Percentiles rank a stretch among this genome's conserved stretches.
Conservation (phyloP, 2,329 filamentous ascomycete genomes). For the Lasiodiplodia sp. region DNA sequence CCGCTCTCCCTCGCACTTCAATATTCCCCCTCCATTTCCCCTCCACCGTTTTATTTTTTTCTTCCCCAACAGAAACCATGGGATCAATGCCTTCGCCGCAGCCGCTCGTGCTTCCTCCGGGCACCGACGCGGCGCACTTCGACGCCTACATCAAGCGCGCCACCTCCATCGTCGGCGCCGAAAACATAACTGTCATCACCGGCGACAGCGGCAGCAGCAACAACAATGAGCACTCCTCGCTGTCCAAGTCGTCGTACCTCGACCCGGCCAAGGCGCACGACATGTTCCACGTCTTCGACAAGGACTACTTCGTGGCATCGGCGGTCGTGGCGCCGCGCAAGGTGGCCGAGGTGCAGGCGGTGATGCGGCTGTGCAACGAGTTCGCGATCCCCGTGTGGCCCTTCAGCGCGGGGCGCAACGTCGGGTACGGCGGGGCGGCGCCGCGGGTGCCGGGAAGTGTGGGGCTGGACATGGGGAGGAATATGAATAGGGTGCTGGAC, state of each 20-base stretch:
- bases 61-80: not conserved
- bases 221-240: not conserved
- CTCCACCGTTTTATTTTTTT: not conserved
- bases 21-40: not conserved
- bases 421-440: constrained; percentile 60
- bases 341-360: constrained; percentile 46
- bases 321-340: constrained; percentile 55
- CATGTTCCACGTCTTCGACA: constrained; percentile 52
- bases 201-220: not conserved
- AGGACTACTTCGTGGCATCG: constrained; percentile 53
- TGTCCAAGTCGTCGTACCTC: constrained; percentile 37
- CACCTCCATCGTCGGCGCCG: constrained; percentile 26
- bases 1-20: not conserved
- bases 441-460: constrained; percentile 56
- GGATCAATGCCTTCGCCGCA: not conserved
- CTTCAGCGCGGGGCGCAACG: constrained; percentile 52
- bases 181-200: constrained; percentile 19
- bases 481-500: constrained; percentile 52
- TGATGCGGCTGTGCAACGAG: constrained; percentile 45
- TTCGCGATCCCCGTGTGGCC: constrained; percentile 45
- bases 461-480: constrained; percentile 54
- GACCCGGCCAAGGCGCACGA: constrained; percentile 43
- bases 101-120: constrained; percentile 20
- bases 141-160: constrained; percentile 12
- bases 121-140: constrained; percentile 13